Percentiles rank a stretch among this genome's conserved stretches.
Conservation (phyloP, 2,329 filamentous ascomycete species). For the Fragosphaeria purpurea region DNA sequence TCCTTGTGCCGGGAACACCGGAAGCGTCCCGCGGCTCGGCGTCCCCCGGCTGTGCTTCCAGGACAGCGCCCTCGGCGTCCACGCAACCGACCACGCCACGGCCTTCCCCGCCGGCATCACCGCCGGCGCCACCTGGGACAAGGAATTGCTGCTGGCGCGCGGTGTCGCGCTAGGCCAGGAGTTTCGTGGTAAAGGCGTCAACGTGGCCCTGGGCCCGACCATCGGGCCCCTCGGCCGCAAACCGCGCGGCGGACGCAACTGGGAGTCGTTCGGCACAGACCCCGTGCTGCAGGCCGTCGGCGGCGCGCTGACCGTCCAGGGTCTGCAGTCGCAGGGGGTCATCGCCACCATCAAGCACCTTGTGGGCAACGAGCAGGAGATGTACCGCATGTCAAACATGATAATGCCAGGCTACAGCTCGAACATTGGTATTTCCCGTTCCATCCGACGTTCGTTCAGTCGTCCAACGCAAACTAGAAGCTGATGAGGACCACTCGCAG, state of each 20-base stretch:
- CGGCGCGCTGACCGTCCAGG: constrained; percentile 62
- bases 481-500: constrained; percentile 17
- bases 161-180: constrained; percentile 61
- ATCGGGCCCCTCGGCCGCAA: constrained; percentile 65
- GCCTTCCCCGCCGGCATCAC: constrained; percentile 75
- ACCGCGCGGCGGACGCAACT: constrained; percentile 61
- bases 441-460: too few relatives aligned
- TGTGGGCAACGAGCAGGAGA: constrained; percentile 64
- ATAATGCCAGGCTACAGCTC: constrained; percentile 44
- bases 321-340: constrained; percentile 72
- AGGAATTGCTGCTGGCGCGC: constrained; percentile 57
- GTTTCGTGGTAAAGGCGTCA: constrained; percentile 61
- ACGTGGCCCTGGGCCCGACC: constrained; percentile 59
- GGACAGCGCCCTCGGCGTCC: constrained; percentile 61
- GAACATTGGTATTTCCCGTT: constrained; percentile 30
- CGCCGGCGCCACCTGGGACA: constrained; percentile 64
- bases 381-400: constrained; percentile 47
- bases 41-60: constrained; percentile 64
- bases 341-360: constrained; percentile 77
- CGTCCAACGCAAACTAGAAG: too few relatives aligned
- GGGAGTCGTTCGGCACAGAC: constrained; percentile 66
- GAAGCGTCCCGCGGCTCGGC: constrained; percentile 58
- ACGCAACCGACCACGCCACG: constrained; percentile 63
- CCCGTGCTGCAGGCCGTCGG: constrained; percentile 61
- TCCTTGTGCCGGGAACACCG: constrained; percentile 67